Base-by-base conservation (phyloP, 306 rosid species). In the Quercus robur region DNA sequence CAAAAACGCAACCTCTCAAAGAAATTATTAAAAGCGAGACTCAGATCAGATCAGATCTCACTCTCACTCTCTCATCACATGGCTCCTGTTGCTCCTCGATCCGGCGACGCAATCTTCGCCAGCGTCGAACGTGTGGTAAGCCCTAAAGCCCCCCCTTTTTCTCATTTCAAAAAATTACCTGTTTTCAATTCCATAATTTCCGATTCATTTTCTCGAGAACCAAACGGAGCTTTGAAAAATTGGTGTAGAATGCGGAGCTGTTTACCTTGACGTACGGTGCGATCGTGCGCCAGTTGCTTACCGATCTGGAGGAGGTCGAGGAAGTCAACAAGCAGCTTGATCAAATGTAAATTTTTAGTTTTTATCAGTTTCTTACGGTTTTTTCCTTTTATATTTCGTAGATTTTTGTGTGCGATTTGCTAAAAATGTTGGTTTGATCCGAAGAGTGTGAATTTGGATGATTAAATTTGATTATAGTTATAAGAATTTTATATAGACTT, bases 191-290 rank as follows among this genome's bases (percentile, higher is more conserved):
- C 46, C 46, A 41, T 0, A 8, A 9, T 33, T 67, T 3, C 17
- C 38, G 35, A 33, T n/a, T 67, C 28, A 33, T 33, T 67, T 33
- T 33, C 7, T 8, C 28, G 26, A 23, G 25, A 9, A 35, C 49
- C 52, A 35, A 35, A 35, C 23, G 20, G 25, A 68, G 4, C 41
- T 51, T 70, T 70, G 70, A 51, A 67, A 25, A 49, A 12, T 49
- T 79, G 71, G 26, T 85, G 82, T 62, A 95, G 99, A 93, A 95
- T 77, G 98, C 97, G 17, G 99, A 95, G 89, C 90, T 95, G 1
- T 95, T 95, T 87, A 95, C 98, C 18, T 80, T 95, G 82, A 95
- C 99, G n/a, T 95, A 95, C 26, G 99, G 99, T n/a, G 98, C 99
- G n/a, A 90, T 92, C 56, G 98, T 95, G 80, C 98, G 98, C 58